Evolutionary conservation across 331 rosid genomes (phyloP), one percentile per base, ranked within the genome.

Genomic region (Cydonia oblonga): DNA sequence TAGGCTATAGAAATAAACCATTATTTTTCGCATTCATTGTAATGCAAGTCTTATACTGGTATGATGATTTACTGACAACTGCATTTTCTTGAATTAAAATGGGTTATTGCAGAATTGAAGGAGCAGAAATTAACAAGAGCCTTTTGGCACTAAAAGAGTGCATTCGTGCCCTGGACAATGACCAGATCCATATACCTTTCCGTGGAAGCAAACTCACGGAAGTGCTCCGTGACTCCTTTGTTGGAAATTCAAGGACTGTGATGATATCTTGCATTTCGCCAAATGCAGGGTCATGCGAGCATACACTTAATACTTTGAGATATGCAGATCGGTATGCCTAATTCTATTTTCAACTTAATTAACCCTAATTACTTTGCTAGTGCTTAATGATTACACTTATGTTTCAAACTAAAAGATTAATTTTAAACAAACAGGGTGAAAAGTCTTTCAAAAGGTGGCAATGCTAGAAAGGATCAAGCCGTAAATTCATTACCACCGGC

Each of bases 241-340:
- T 93, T 70, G 98, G 98, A 65, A 93, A 93, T 80, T 93, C 98
- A 8, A 90, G 87, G 81, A 93, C 97, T 64, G 98, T 93, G 62
- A 93, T 93, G 98, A 89, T 93, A 78, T 93, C 98, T 46, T 93
- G 98, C 85, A 93, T 93, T 80, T 93, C 98, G 71, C 98, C 98
- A 59, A 93, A 93, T 84, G 96, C 97, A 15, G 93, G 97, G 63
- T 93, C 98, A 49, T 90, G 98, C 59, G 98, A 93, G 75, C 98
- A 93, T 76, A 93, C 98, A 8, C 90, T 93, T 60, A 93, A 93
- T 69, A 93, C 98, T 75, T 81, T 93, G 86, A 89, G 98, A 93
- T 93, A 93, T 80, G 98, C 98, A 10, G 98, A 93, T 71, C 78
- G 98, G 98, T 90, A 87, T 24, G 84, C 64, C 40, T 64, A 72